phyloP scores from a whole-genome alignment of 805 yeast genomes.

The Kodamaea jinghongensis region DNA sequence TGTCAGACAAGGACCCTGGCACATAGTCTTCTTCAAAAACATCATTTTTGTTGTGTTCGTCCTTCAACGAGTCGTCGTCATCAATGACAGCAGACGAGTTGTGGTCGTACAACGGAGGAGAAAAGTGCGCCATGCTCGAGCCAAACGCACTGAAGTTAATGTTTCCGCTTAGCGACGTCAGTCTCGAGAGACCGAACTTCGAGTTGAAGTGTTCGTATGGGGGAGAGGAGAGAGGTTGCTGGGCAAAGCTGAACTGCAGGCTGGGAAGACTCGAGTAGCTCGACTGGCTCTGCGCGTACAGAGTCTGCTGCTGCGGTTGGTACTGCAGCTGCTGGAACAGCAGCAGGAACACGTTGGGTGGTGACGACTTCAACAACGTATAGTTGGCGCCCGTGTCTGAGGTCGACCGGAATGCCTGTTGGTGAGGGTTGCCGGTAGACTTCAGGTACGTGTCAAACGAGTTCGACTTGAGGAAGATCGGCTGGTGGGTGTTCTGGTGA shows the following conservation, averaged over 20 bases:
- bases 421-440: too few relatives aligned
- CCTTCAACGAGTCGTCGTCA: constrained; percentile 29
- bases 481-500: neutral
- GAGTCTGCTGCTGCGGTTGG: too few relatives aligned
- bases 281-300: too few relatives aligned
- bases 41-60: constrained; percentile 16
- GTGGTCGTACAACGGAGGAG: constrained; percentile 13
- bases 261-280: too few relatives aligned
- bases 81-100: constrained; percentile 29
- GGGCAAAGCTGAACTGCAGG: neutral
- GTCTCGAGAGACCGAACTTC: constrained; percentile 3
- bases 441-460: neutral
- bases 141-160: constrained; percentile 2
- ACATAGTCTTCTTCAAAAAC: constrained; percentile 67
- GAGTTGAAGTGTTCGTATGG: constrained; percentile 4
- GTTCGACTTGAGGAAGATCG: constrained; percentile 1
- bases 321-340: too few relatives aligned
- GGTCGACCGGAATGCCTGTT: too few relatives aligned
- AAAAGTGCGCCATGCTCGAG: constrained; percentile 4
- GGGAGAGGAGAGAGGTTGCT: neutral
- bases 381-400: too few relatives aligned
- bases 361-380: too few relatives aligned
- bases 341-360: too few relatives aligned
- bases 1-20: constrained; percentile 76
- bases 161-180: neutral